Percentiles rank a stretch among this genome's conserved stretches.
Evolutionary conservation across 331 rosid genomes (phyloP).

Genomic region (Rhamnella rubrinervis): DNA sequence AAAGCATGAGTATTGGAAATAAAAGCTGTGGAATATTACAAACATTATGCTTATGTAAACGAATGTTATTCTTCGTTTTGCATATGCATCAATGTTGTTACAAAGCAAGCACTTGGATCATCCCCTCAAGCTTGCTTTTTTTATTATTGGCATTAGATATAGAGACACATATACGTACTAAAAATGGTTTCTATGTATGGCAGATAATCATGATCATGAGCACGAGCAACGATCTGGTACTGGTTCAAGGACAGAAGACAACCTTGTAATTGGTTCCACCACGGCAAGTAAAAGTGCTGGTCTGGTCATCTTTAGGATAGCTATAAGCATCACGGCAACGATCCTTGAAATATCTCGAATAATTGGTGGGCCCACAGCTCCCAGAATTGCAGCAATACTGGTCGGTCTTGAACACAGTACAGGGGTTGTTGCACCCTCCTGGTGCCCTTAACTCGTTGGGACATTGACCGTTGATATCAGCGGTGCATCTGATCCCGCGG

Average conservation of each 20-base stretch:
- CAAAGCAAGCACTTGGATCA: no score
- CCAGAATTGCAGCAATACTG: slow-evolving; percentile 13
- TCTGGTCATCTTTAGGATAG: slow-evolving; percentile 25
- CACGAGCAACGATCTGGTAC: background rate
- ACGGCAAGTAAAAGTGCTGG: slow-evolving; percentile 27
- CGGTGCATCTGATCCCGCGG: slow-evolving; percentile 3
- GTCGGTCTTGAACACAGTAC: slow-evolving; percentile 14
- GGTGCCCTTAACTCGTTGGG: background rate
- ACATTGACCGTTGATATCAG: slow-evolving; percentile 9
- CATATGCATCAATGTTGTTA: no score
- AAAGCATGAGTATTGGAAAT: no score
- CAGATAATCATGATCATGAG: no score
- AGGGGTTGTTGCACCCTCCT: slow-evolving; percentile 18
- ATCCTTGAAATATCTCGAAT: slow-evolving; percentile 5
- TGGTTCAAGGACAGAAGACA: slow-evolving; percentile 26
- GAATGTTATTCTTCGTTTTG: no score
- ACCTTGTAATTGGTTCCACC: slow-evolving; percentile 28
- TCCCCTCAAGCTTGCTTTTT: no score
- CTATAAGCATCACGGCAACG: slow-evolving; percentile 27
- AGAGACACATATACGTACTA: no score
- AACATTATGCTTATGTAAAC: no score
- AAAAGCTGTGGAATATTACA: no score
- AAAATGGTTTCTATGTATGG: background rate
- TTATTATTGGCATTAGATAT: no score
- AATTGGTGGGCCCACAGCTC: background rate